phyloP scores from a whole-genome alignment of 768 basidiomycete species.

The Trametopsis cervina region DNA sequence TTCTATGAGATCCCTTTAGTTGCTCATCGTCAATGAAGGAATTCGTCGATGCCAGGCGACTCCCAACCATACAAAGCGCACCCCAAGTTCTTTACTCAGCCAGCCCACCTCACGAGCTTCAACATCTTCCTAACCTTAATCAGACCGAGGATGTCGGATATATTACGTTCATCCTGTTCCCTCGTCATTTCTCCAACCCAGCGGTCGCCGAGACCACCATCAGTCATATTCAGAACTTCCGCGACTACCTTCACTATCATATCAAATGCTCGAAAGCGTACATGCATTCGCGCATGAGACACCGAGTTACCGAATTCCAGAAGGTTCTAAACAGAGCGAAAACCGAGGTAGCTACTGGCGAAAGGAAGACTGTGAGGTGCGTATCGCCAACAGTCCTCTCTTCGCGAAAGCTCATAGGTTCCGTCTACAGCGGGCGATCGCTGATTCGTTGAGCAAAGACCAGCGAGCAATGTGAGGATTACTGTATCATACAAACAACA shows the following conservation, averaged over 20 bases:
- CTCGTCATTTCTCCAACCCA: slow-evolving; percentile 83
- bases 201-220: slow-evolving; percentile 70
- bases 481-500: not conserved
- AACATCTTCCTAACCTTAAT: slow-evolving; percentile 75
- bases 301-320: slow-evolving; percentile 91
- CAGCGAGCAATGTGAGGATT: not conserved
- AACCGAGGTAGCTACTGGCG: slow-evolving; percentile 75
- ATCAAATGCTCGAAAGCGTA: slow-evolving; percentile 99
- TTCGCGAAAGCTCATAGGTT: no score
- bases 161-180: slow-evolving; percentile 96
- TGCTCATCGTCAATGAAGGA: no score
- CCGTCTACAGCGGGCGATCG: slow-evolving; percentile 2
- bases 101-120: slow-evolving; percentile 93
- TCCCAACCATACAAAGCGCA: slow-evolving; percentile 90
- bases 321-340: slow-evolving; percentile 95
- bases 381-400: slow-evolving; percentile 18
- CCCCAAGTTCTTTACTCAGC: slow-evolving; percentile 95
- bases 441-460: not conserved
- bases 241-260: slow-evolving; percentile 98
- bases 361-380: slow-evolving; percentile 89
- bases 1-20: no score
- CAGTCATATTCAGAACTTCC: slow-evolving; percentile 93
- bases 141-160: slow-evolving; percentile 89
- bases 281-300: slow-evolving; percentile 96
- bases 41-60: slow-evolving; percentile 96